Base-by-base conservation (phyloP, 2,329 filamentous ascomycete species). In the Escovopsis sp. region DNA sequence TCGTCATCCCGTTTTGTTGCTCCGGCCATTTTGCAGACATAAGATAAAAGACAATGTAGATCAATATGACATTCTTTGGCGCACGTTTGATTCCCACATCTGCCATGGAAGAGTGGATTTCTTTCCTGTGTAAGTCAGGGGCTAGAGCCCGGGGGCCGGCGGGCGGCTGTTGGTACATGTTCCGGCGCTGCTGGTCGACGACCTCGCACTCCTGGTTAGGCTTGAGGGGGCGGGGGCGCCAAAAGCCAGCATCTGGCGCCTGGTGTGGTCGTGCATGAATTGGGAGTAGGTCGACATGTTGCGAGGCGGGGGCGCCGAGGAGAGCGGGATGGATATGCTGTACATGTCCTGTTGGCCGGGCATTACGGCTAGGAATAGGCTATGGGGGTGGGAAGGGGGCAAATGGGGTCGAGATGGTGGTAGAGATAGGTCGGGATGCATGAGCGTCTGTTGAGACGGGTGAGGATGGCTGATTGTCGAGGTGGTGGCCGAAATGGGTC, bases 211-310 rank as follows among this genome's bases (percentile, higher is more conserved):
- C 13, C 41, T 44, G 27, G 36, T 36, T 4, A 45, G 44, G 25
- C 41, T 41, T 10, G 46, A 31, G 18, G 46, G 37, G 2, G 23
- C 35, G 2, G 45, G 38, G 23, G 39, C 41, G 2, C 66, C 61
- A 10, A 63, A 61, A 4, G 62, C 60, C 41, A 78, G 71, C 70
- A 79, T 76, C 51, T 76, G 74, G 37, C 65, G 61, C 60, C 73
- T 75, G 41, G 74, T 79, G 57, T 79, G 72, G 36, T 68, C 63
- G 48, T 73, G 70, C 68, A 79, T 79, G 38, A 63, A 69, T 40
- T 65, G 65, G 12, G 72, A 58, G 45, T 79, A 79, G 34, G 53
- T 68, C 5, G 65, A 66, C 43, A 70, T 63, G 43, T 65, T 66
- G 31, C 62, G 60, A 10, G 56, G 59, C 35, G 59, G 56, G 45